Evolutionary conservation across 2,329 filamentous ascomycete genomes (phyloP), one percentile per base, ranked within the genome.

Genomic region (Ophiostoma triangulosporum): DNA sequence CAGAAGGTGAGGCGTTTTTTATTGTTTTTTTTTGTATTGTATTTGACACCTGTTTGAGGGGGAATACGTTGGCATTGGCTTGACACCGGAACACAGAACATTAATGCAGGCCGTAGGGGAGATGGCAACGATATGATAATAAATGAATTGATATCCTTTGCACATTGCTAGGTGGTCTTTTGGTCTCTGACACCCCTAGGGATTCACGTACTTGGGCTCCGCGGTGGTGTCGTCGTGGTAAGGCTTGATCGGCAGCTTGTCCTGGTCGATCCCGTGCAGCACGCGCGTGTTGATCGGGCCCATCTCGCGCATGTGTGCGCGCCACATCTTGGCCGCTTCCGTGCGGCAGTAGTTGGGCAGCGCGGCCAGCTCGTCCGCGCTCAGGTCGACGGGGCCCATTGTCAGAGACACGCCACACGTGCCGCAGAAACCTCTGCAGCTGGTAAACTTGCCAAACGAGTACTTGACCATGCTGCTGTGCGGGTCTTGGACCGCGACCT

Each of bases 361-460:
- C 12, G 60, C 58, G 4, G 64, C 66, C 12, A 68, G 9, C 50
- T 68, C 58, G n/a, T 69, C 71, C 9, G 68, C 66, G 1, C 65
- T 64, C 17, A 67, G 22, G 1, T 62, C 40, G 9, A 57, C 59
- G 3, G 52, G 26, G 9, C 62, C 54, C 56, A 70, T 71, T 45
- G 62, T 64, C 38, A 77, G 22, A n/a, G 62, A 59, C 20, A 75
- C 67, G 54, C 73, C 73, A 58, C 75, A 78, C 11, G 53, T 67
- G 58, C 67, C 69, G 65, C 75, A 78, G 56, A 77, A 77, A 1
- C 61, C 61, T 66, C 75, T 76, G 55, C 54, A 56, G 40, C 64
- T 59, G 3, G 68, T 17, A 2, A 57, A 56, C 24, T 53, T 52
- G 61, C 56, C 61, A 57, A 73, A 73, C 7, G 51, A 9, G 60